Evolutionary conservation across 257 asterid genomes (phyloP), one percentile per base, ranked within the genome.

Genomic region (Gentiana straminea): DNA sequence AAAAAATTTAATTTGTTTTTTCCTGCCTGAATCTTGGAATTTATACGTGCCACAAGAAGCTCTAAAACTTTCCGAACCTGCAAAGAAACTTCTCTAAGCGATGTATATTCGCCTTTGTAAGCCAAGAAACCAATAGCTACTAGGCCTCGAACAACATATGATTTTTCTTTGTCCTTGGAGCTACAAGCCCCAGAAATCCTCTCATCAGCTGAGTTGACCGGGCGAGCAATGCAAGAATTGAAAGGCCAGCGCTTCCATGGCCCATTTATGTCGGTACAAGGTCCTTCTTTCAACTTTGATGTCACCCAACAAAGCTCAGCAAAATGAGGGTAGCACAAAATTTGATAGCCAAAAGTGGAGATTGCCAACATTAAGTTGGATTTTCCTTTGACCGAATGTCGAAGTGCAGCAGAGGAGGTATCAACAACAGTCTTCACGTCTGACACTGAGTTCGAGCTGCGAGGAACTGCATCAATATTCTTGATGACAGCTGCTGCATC

Each of bases 261-360:
- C 34, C 99, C 97, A 39, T 60, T 65, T 34, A 84, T 66, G 49
- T 73, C 76, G 67, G 88, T 86, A 75, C 57, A 71, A 11, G 97
- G 99, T 50, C 99, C 99, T 72, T 81, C 87, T 71, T 84, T 88
- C 79, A 92, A 64, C 74, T 92, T 92, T 57, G 99, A 92, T 44
- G 97, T 88, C 61, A 85, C 83, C 99, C 97, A 92, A 75, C 99
- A 92, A 70, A 92, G 94, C 73, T 83, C 99, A 57, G 94, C 91
- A 74, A 92, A 92, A 77, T 92, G 95, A 66, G 99, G 99, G 75
- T 86, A 92, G 53, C 76, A 70, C 56, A 92, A 75, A 61, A 92
- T 78, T 78, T 92, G 99, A 75, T 86, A 80, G 64, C 97, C 99
- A 65, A 85, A 70, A 33, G 95, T 68, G 64, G 95, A 80, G 72